Conservation (phyloP, 495 filamentous ascomycete genomes). For the Aspergillus heteromorphus region DNA sequence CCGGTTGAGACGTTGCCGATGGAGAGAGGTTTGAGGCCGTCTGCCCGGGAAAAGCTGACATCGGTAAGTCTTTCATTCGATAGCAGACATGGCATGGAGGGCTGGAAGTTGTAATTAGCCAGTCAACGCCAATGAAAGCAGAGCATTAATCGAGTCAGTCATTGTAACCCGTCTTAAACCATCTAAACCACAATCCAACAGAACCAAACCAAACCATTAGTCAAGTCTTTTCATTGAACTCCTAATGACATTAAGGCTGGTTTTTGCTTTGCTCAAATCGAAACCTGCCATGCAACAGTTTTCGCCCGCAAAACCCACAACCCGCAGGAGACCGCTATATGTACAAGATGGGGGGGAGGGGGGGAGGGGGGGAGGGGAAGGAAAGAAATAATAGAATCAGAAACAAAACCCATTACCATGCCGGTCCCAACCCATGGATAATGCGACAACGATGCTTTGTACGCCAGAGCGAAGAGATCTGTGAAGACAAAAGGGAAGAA, state of each 20-base stretch:
- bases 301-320: conserved; percentile 30
- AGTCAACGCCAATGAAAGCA: too few relatives aligned
- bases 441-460: conserved; percentile 44
- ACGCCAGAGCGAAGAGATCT: conserved; percentile 48
- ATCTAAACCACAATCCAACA: not conserved
- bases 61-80: too few relatives aligned
- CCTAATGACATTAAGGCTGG: conserved; percentile 29
- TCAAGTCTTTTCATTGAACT: conserved; percentile 14
- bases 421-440: conserved; percentile 42
- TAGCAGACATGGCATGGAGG: too few relatives aligned
- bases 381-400: not conserved
- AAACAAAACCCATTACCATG: conserved; percentile 44
- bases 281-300: conserved; percentile 21
- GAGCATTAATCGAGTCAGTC: too few relatives aligned
- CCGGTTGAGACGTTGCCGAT: too few relatives aligned
- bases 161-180: too few relatives aligned
- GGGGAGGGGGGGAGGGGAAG: too few relatives aligned
- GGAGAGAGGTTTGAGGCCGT: too few relatives aligned
- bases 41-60: too few relatives aligned
- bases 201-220: not conserved
- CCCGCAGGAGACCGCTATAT: conserved; percentile 43
- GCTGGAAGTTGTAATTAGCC: too few relatives aligned
- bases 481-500: conserved; percentile 23
- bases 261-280: conserved; percentile 24
- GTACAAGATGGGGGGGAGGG: too few relatives aligned